phyloP scores from a whole-genome alignment of 108 stramenopile genomes.

The Stephanodiscus triporus region DNA sequence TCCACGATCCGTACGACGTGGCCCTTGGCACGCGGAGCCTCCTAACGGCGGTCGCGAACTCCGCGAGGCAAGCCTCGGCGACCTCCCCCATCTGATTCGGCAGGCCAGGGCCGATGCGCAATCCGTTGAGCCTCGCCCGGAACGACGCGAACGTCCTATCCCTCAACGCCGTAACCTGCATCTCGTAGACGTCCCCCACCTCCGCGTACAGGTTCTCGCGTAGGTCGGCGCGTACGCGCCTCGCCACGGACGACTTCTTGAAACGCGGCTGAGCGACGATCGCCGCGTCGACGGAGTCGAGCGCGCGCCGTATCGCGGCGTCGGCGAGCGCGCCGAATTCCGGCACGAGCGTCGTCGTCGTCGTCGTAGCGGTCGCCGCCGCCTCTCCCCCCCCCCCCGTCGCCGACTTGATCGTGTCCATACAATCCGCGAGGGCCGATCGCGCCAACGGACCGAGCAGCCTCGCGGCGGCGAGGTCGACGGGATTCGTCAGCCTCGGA shows the following conservation, averaged over 20 bases:
- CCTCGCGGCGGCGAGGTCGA: constrained; percentile 75
- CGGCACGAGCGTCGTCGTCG: constrained; percentile 50
- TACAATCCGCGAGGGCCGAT: constrained; percentile 51
- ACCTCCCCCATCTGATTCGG: constrained; percentile 72
- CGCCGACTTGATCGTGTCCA: constrained; percentile 29
- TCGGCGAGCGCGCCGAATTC: constrained; percentile 77
- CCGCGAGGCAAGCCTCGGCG: constrained; percentile 49
- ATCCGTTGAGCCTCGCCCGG: constrained; percentile 61
- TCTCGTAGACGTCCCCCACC: constrained; percentile 61
- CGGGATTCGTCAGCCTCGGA: constrained; percentile 41
- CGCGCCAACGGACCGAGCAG: constrained; percentile 57
- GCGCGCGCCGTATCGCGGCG: constrained; percentile 66
- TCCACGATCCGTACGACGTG: constrained; percentile 31
- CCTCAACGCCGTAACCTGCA: constrained; percentile 62
- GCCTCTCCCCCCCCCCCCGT: constrained; percentile 30
- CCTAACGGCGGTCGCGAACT: constrained; percentile 62
- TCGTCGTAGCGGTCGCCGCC: background rate
- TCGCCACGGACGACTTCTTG: constrained; percentile 56
- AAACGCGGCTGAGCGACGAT: constrained; percentile 19
- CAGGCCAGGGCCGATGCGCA: constrained; percentile 73
- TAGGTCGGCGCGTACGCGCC: constrained; percentile 64
- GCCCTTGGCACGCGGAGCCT: constrained; percentile 38
- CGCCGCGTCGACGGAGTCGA: constrained; percentile 53
- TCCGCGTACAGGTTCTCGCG: constrained; percentile 59
- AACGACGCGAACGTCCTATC: constrained; percentile 69